These are phyloP conservation scores for Sphagnum magellanicum DNA, from an alignment of 228 moss, liverwort and hornwort species.

Conservation along the genomic window DNA sequence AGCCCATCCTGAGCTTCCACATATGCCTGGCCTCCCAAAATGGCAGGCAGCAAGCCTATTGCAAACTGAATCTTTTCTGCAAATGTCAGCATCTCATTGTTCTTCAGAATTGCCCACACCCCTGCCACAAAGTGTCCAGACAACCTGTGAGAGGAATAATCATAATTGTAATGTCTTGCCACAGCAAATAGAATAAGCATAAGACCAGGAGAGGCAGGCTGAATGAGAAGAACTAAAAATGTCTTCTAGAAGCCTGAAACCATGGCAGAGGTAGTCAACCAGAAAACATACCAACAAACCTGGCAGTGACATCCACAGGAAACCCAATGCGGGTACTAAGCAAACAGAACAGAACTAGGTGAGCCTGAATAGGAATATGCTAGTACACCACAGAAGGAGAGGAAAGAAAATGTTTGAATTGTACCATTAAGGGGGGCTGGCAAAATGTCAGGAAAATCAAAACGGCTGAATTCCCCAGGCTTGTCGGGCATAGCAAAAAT, in stretches of 20 bases:
- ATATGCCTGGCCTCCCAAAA: conserved; percentile 88
- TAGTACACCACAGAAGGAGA: too few species aligned
- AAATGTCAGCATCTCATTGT: conserved; percentile 90
- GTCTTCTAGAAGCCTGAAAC: too few species aligned
- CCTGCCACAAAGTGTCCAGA: conserved; percentile 22
- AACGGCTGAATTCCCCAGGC: conserved; percentile 97
- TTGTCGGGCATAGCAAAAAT: conserved; percentile 95
- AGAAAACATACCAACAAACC: too few species aligned
- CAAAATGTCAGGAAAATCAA: conserved; percentile 81
- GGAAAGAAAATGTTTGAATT: too few species aligned
- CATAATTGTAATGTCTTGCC: not conserved
- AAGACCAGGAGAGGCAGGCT: too few species aligned
- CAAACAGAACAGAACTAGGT: too few species aligned
- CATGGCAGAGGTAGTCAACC: too few species aligned
- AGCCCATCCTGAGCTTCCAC: conserved; percentile 95
- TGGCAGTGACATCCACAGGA: too few species aligned
- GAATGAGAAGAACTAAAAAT: too few species aligned
- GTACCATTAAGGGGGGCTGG: conserved; percentile 94
- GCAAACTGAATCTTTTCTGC: conserved; percentile 91
- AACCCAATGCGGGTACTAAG: too few species aligned
- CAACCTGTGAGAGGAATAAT: not conserved
- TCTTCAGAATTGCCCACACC: conserved; percentile 94
- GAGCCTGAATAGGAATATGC: too few species aligned
- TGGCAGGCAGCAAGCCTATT: conserved; percentile 88
- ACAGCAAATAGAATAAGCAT: too few species aligned